Conservation (phyloP, 176 grass and related monocot species). For the Chrysopogon serrulatus region DNA sequence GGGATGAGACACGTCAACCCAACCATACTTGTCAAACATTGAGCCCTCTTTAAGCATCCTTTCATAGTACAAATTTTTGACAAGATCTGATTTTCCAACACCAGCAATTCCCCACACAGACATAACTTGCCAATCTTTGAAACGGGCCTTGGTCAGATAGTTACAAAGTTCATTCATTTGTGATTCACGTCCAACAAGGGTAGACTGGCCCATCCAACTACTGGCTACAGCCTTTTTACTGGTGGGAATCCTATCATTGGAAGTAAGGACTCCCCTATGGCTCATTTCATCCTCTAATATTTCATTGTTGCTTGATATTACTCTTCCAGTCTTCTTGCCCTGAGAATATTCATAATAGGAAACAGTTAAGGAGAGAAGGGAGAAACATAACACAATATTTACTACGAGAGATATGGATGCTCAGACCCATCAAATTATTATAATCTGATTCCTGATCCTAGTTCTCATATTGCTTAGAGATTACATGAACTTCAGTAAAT, state of each 20-base stretch:
- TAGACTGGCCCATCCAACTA: background rate
- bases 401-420: too few relatives aligned
- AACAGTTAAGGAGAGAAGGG: background rate
- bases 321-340: background rate
- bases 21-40: background rate
- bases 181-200: background rate
- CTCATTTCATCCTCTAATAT: background rate
- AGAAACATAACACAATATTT: too few relatives aligned
- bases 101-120: background rate
- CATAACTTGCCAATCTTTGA: background rate
- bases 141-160: background rate
- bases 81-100: background rate
- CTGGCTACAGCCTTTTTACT: background rate
- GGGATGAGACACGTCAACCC: background rate
- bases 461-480: background rate
- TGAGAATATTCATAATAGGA: background rate
- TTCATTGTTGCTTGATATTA: background rate
- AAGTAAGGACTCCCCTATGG: background rate
- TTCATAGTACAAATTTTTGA: background rate
- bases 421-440: background rate
- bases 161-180: background rate
- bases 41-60: background rate
- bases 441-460: background rate
- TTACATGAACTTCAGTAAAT: background rate
- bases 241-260: background rate